These are phyloP conservation scores for Coniosporium tulheliwenetii DNA, from an alignment of 2,329 filamentous ascomycete genomes.

Conservation along the genomic window DNA sequence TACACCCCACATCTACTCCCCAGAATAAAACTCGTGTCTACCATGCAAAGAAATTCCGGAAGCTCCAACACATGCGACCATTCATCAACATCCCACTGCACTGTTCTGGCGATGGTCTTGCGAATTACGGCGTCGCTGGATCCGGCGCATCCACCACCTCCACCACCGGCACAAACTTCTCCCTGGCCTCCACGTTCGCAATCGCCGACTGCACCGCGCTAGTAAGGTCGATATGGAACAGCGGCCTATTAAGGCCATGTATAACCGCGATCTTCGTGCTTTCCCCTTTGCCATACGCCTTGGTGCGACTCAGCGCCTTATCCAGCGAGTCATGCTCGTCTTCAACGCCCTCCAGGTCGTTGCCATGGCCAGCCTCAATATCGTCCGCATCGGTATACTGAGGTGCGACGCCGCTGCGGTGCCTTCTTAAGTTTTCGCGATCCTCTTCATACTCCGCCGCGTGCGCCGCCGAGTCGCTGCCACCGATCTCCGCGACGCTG, in stretches of 20 bases:
- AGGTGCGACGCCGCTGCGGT: conserved; percentile 9
- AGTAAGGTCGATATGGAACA: conserved; percentile 89
- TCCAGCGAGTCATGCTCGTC: conserved; percentile 14
- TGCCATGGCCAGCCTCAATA: conserved; percentile 9
- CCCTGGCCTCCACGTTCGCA: conserved; percentile 49
- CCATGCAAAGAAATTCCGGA: no score
- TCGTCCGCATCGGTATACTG: conserved; percentile 10
- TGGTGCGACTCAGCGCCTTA: conserved; percentile 31
- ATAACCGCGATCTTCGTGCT: conserved; percentile 44
- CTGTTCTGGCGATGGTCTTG: no score
- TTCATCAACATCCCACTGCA: no score
- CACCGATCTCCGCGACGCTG: conserved; percentile 74
- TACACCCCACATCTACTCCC: no score
- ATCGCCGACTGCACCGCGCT: conserved; percentile 79
- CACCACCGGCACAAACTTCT: neutral
- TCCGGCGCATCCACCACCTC: no score
- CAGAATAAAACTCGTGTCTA: no score
- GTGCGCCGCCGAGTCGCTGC: conserved; percentile 52
- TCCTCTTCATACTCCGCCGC: conserved; percentile 50
- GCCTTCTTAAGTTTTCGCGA: conserved; percentile 27
- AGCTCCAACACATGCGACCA: no score
- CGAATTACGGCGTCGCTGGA: no score
- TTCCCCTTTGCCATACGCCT: conserved; percentile 17
- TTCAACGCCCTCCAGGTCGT: conserved; percentile 14
- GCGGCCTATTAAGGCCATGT: conserved; percentile 72